phyloP scores from a whole-genome alignment of 441 rosid species.

The Aquilaria agallochum region DNA sequence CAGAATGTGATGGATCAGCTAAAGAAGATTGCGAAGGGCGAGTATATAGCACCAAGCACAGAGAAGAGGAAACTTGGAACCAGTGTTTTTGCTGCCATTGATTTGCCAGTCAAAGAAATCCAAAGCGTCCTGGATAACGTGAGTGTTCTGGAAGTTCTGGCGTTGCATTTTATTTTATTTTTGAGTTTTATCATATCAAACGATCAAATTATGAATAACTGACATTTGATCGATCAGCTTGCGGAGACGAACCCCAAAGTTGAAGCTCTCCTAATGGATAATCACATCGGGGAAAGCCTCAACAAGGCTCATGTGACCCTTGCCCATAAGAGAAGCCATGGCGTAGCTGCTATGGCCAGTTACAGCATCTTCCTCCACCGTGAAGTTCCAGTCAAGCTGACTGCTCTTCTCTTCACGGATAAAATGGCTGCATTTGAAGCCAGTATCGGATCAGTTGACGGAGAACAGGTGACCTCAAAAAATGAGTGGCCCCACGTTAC shows the following conservation, averaged over 20 bases:
- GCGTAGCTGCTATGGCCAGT: conserved; percentile 71
- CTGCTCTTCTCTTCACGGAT: conserved; percentile 63
- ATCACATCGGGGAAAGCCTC: conserved; percentile 45
- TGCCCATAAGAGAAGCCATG: conserved; percentile 93
- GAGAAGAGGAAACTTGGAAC: conserved; percentile 69
- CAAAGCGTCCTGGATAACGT: conserved; percentile 57
- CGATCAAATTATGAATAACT: too few species aligned
- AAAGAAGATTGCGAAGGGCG: conserved; percentile 59
- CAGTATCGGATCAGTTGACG: conserved; percentile 60
- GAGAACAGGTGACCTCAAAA: conserved; percentile 51
- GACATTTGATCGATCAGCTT: conserved; percentile 36
- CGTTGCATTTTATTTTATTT: conserved; percentile 3
- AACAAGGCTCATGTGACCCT: conserved; percentile 75
- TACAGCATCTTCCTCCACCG: conserved; percentile 48
- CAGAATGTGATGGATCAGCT: conserved; percentile 74
- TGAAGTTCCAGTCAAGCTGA: conserved; percentile 64
- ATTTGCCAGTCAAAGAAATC: conserved; percentile 54
- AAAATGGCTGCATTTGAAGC: conserved; percentile 82
- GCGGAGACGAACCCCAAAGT: conserved; percentile 37
- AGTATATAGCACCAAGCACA: conserved; percentile 52
- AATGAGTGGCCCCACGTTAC: conserved; percentile 91
- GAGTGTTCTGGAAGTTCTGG: conserved; percentile 15
- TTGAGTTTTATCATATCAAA: not conserved
- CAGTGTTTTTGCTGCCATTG: conserved; percentile 79
- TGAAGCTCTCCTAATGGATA: conserved; percentile 52